phyloP scores from a whole-genome alignment of 2,329 filamentous ascomycete species.

The Colletotrichum sp. region DNA sequence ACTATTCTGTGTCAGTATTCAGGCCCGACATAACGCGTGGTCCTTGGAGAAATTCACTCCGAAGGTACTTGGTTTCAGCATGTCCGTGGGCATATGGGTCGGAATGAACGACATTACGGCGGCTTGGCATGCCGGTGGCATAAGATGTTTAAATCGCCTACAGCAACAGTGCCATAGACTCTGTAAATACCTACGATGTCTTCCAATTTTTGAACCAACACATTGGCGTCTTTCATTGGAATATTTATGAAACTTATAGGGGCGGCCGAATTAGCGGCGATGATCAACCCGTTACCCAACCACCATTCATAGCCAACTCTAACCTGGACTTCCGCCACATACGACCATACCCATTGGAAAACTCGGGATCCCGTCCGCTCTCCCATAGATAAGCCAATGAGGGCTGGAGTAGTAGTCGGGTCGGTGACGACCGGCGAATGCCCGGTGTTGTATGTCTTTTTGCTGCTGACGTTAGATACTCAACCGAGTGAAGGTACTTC shows the following conservation, averaged over 20 bases:
- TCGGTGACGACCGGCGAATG: too few species aligned
- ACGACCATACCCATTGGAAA: not conserved
- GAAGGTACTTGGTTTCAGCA: not conserved
- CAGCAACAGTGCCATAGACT: too few species aligned
- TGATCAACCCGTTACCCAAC: not conserved
- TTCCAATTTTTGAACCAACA: not conserved
- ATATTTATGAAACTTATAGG: not conserved
- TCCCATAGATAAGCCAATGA: too few species aligned
- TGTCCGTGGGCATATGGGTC: not conserved
- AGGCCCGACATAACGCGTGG: not conserved
- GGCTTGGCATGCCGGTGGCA: not conserved
- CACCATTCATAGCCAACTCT: not conserved
- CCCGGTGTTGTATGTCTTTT: not conserved
- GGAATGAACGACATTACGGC: not conserved
- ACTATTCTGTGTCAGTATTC: not conserved
- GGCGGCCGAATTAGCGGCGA: fast-evolving
- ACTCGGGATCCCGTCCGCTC: not conserved
- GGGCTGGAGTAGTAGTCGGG: too few species aligned
- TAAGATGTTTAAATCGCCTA: not conserved
- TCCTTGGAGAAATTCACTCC: not conserved
- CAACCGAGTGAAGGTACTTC: too few species aligned
- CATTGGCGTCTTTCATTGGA: not conserved
- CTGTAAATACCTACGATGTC: too few species aligned
- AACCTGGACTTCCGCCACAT: not conserved
- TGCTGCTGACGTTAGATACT: not conserved